Evolutionary conservation across 2,329 filamentous ascomycete genomes (phyloP), one percentile per base, ranked within the genome.

Genomic region (Pseudogymnoascus pannorum): DNA sequence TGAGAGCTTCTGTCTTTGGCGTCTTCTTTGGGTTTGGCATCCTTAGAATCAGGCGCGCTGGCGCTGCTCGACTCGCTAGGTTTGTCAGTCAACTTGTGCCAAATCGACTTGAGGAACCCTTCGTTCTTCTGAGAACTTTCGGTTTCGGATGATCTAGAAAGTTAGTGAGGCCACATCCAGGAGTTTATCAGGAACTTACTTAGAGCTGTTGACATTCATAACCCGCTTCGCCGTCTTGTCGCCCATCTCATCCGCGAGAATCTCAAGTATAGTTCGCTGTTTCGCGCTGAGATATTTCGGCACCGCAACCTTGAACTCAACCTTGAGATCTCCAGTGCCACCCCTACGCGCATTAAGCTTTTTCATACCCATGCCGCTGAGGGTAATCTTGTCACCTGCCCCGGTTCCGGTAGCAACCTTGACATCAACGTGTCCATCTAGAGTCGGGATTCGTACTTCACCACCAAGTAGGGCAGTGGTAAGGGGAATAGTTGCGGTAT

Each of bases 281-380:
- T 96, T 97, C 51, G 88, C 84, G 60, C 84, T 91, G 66, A 99
- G 80, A 70, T 93, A 97, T 77, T 96, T 97, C 51, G 94, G 94
- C 91, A 97, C 96, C 60, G 84, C 79, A 51, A 99, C 90, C 74
- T 91, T 91, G 82, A 96, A 99, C 74, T 99, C 93, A 5, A 99
- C 92, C 72, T 86, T 88, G 63, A 99, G 77, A 71, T 99, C 94
- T 66, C 94, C 94, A 29, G 81, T 84, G 38, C 81, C 82, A 31
- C 81, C 84, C 61, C 86, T 82, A 57, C 91, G 82, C 16, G 82
- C 80, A 64, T 83, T 81, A 9, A 99, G 80, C 69, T 89, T 88
- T 76, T 89, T 92, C 93, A 99, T 97, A 63, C 94, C 94, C 88
- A 91, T 92, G 5, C 93, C 93, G 1, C 85, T 79, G 16, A 99